These are phyloP conservation scores for Vickermania ingenoplastis DNA, from an alignment of 208 protist species.

Conservation along the genomic window DNA sequence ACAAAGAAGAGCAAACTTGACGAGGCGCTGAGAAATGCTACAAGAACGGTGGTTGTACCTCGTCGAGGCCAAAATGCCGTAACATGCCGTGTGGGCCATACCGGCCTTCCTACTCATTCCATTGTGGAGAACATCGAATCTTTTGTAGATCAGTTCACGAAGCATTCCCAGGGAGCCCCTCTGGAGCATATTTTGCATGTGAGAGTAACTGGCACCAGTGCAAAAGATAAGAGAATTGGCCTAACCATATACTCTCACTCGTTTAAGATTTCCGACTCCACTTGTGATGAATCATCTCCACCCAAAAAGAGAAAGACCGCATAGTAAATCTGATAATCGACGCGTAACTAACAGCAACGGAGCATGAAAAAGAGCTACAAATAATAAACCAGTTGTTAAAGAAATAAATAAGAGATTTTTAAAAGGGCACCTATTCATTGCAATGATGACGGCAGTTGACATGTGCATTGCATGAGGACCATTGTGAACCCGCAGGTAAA, in stretches of 20 bases:
- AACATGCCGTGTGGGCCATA: slow-evolving; percentile 75
- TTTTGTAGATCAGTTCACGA: slow-evolving; percentile 54
- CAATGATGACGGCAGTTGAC: no score
- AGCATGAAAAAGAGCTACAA: background rate
- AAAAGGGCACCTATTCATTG: no score
- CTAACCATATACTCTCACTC: slow-evolving; percentile 65
- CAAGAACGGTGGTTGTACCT: slow-evolving; percentile 58
- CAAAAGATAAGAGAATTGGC: slow-evolving; percentile 43
- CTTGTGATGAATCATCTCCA: no score
- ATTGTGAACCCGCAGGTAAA: no score
- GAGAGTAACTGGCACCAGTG: slow-evolving; percentile 60
- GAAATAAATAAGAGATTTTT: no score
- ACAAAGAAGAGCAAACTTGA: slow-evolving; percentile 35
- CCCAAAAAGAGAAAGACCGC: background rate
- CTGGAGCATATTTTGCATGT: slow-evolving; percentile 65
- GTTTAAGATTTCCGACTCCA: slow-evolving; percentile 31
- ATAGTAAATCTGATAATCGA: slow-evolving; percentile 3
- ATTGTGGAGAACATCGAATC: slow-evolving; percentile 64
- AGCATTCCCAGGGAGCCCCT: slow-evolving; percentile 38
- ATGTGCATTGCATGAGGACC: no score
- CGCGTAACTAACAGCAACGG: background rate
- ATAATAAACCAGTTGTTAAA: no score
- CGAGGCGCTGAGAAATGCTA: slow-evolving; percentile 27
- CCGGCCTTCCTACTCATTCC: slow-evolving; percentile 33
- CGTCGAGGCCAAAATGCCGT: slow-evolving; percentile 69